Base-by-base conservation (phyloP, 345 rosid species). In the Rhodamnia rubescens region DNA sequence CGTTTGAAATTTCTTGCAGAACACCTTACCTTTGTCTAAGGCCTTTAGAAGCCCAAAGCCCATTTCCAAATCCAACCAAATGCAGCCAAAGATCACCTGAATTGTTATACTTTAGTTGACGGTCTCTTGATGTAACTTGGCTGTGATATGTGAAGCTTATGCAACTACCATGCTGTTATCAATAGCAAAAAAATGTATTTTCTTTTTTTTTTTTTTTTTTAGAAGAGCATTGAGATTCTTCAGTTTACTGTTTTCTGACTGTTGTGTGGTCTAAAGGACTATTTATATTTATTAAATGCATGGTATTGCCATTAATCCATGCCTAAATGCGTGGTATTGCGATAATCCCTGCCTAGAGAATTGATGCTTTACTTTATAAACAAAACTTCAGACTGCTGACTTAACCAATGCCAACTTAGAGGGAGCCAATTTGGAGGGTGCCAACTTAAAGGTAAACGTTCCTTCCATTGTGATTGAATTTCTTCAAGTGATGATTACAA, bases 361-460 rank as follows among this genome's bases (percentile, higher is more conserved):
- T 20, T 53, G 47, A 69, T 58, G 78, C 57, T 54, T 74, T 36
- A 42, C 82, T 50, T 40, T 42, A 20, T 57, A 55, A 53, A 21
- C 52, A 47, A 16, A 26, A 9, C 49, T 85, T 74, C 93, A 97
- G 99, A 90, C 88, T 85, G 99, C 98, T 44, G 98, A 97, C 91
- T 96, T 95, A 85, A 97, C 98, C 32, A 91, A 95, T 91, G 98
- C 98, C 83, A 97, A 97, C 92, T 88, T 97, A 87, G 97, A 97
- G 90, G 98, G 98, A 84, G 98, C 98, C 58, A 95, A 93, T 90
- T 88, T 95, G 49, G 99, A 97, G 92, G 99, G 98, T 86, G 98
- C 98, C 85, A 97, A 97, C 90, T 88, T 97, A 87, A 97, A 97
- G 95, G 99, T 94, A 90, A 83, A 61, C 26, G 47, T 44, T 53